phyloP scores from a whole-genome alignment of 1,284 basidiomycete species.

The Heterobasidion irregulare region DNA sequence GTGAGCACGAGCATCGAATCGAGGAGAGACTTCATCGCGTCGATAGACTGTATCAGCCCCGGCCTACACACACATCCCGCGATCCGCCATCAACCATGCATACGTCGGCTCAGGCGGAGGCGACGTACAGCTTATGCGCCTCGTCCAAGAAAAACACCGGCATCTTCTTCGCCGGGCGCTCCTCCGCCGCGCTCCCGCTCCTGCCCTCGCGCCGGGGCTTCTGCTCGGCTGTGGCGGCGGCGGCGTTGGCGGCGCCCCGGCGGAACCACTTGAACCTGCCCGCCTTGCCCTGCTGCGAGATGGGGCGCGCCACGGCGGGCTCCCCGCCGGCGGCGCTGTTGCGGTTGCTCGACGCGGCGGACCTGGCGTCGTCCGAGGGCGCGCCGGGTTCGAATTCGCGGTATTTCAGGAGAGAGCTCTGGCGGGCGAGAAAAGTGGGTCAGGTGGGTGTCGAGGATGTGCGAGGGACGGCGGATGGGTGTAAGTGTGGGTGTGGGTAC shows the following conservation, averaged over 20 bases:
- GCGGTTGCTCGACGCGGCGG: background rate
- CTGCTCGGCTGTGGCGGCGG: constrained; percentile 4
- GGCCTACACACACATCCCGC: constrained; percentile 37
- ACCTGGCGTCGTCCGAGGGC: background rate
- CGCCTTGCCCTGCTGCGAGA: constrained; percentile 4
- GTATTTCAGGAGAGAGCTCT: constrained; percentile 51
- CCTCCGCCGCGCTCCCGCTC: constrained; percentile 14
- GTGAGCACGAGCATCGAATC: constrained; percentile 80
- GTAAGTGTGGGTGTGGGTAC: too few species aligned
- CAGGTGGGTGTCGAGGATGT: background rate
- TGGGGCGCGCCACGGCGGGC: background rate
- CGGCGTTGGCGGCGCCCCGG: background rate
- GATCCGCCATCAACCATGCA: too few species aligned
- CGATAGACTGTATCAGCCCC: constrained; percentile 62
- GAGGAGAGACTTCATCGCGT: constrained; percentile 74
- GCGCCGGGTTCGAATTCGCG: constrained; percentile 9
- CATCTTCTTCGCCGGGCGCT: constrained; percentile 50
- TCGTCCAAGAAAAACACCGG: constrained; percentile 80
- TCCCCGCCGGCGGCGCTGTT: background rate
- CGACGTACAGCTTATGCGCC: constrained; percentile 66
- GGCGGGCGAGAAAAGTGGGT: constrained; percentile 3
- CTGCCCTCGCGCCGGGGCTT: constrained; percentile 1
- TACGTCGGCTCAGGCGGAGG: background rate
- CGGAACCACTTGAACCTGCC: constrained; percentile 6
- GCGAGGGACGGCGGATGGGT: too few species aligned